Evolutionary conservation across 495 filamentous ascomycete species (phyloP).

Genomic region (Diplogelasinospora grovesii): DNA sequence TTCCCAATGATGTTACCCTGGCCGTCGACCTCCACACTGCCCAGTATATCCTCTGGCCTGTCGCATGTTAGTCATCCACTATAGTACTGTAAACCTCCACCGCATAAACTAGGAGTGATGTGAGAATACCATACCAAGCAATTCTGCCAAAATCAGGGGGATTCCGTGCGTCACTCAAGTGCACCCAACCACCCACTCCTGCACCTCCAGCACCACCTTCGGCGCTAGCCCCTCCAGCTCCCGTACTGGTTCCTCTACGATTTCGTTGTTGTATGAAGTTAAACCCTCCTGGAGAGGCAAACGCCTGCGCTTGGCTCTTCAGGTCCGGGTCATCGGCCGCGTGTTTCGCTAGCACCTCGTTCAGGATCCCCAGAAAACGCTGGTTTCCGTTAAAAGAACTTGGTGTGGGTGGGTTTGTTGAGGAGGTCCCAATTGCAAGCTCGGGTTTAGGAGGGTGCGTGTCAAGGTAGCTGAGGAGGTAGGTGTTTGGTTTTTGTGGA

Average conservation of each 20-base stretch:
- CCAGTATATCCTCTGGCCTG: slow-evolving; percentile 82
- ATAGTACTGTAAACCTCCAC: not conserved
- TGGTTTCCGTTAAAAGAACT: slow-evolving; percentile 71
- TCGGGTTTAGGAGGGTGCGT: slow-evolving; percentile 59
- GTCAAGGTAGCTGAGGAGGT: slow-evolving; percentile 70
- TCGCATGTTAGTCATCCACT: not conserved
- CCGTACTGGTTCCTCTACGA: slow-evolving; percentile 34
- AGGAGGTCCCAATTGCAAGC: slow-evolving; percentile 71
- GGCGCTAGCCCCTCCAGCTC: slow-evolving; percentile 67
- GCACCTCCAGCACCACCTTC: slow-evolving; percentile 81
- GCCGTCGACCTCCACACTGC: slow-evolving; percentile 79
- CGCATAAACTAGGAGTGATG: not conserved
- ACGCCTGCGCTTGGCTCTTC: slow-evolving; percentile 67
- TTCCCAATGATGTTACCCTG: slow-evolving; percentile 61
- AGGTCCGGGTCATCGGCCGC: slow-evolving; percentile 67
- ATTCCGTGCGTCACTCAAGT: slow-evolving; percentile 75
- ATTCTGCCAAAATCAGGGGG: slow-evolving; percentile 89
- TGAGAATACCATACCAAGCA: slow-evolving; percentile 46
- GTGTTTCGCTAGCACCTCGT: slow-evolving; percentile 62
- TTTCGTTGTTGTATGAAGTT: slow-evolving; percentile 31
- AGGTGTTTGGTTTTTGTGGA: slow-evolving; percentile 30
- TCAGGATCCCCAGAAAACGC: slow-evolving; percentile 66
- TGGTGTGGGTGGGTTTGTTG: slow-evolving; percentile 67
- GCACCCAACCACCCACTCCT: slow-evolving; percentile 80
- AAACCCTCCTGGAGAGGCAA: slow-evolving; percentile 71